Evolutionary conservation across 2,329 filamentous ascomycete genomes (phyloP), one percentile per base, ranked within the genome.

Genomic region (Cryphonectria naterciae): DNA sequence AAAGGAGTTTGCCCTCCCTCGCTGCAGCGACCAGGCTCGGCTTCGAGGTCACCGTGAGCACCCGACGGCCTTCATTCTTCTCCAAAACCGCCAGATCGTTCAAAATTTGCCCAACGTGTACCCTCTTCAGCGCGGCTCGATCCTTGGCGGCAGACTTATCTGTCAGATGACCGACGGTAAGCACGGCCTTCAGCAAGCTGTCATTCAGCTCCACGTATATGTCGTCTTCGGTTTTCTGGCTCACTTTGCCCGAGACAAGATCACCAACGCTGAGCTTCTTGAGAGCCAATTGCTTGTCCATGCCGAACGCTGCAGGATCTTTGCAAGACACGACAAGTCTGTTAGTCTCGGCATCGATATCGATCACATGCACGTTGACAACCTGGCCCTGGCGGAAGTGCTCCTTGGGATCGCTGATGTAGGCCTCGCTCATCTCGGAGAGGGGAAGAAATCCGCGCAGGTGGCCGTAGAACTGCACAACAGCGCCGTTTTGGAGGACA

Each of bases 391-490:
- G 83, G 49, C 92, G 90, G 84, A 99, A 99, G 81, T 98, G 95
- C 77, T 97, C 91, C 62, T 88, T 89, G 5, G 96, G 94, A 77
- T 98, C 93, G 75, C 92, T 89, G 77, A 99, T 98, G 78, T 92
- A 98, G 15, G 95, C 94, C 79, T 99, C 96, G 79, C 96, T 98
- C 96, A 99, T 99, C 81, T 99, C 95, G 1, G 93, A 93, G 0
- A 97, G 91, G 2, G 96, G 96, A 68, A 99, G 86, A 83, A 97
- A 99, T 11, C 92, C 97, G 74, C 90, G 89, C 28, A 99, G 85
- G 11, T 86, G 83, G 25, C 94, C 94, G 77, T 97, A 99, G 81
- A 98, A 99, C 78, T 97, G 94, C 68, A 99, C 92, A 25, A 95
- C 89, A 15, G 96, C 96, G 71, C 96, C 96, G 68, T 89, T 89